Percentiles rank a stretch among this genome's conserved stretches.
phyloP scores from a whole-genome alignment of 306 rosid genomes.

The Rubus idaeus region DNA sequence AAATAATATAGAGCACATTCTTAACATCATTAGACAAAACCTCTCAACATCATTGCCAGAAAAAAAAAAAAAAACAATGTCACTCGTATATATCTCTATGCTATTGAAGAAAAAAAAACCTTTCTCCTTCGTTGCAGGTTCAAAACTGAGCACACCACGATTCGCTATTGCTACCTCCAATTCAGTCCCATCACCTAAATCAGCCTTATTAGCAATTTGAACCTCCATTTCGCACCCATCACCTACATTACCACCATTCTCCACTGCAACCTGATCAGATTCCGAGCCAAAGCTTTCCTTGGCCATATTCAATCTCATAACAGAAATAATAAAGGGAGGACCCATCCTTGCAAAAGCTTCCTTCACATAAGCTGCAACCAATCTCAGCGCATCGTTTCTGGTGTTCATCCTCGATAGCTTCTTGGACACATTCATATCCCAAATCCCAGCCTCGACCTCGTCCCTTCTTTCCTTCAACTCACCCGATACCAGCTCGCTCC shows the following conservation, averaged over 20 bases:
- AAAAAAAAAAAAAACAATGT: background rate
- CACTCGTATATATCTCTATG: too few relatives aligned
- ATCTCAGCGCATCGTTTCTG: conserved; percentile 46
- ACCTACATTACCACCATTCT: background rate
- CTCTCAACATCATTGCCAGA: too few relatives aligned
- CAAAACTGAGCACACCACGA: conserved; percentile 12
- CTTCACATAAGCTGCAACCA: conserved; percentile 40
- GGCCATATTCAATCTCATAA: conserved; percentile 19
- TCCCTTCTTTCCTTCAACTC: conserved; percentile 50
- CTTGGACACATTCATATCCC: conserved; percentile 41
- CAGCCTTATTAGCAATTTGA: background rate
- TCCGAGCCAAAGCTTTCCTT: background rate
- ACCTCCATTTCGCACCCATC: background rate
- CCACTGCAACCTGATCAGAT: background rate
- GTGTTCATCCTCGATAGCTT: conserved; percentile 46
- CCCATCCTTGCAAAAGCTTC: conserved; percentile 65
- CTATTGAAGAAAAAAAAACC: conserved; percentile 23
- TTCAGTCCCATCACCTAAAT: background rate
- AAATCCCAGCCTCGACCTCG: conserved; percentile 56
- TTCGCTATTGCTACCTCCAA: background rate
- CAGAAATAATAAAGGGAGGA: conserved; percentile 44
- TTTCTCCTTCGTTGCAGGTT: conserved; percentile 22
- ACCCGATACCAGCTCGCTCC: conserved; percentile 30
- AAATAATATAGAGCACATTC: conserved; percentile 1
- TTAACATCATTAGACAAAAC: background rate